Conservation (phyloP, 1,284 basidiomycete genomes). For the Phenoliferia sp. region DNA sequence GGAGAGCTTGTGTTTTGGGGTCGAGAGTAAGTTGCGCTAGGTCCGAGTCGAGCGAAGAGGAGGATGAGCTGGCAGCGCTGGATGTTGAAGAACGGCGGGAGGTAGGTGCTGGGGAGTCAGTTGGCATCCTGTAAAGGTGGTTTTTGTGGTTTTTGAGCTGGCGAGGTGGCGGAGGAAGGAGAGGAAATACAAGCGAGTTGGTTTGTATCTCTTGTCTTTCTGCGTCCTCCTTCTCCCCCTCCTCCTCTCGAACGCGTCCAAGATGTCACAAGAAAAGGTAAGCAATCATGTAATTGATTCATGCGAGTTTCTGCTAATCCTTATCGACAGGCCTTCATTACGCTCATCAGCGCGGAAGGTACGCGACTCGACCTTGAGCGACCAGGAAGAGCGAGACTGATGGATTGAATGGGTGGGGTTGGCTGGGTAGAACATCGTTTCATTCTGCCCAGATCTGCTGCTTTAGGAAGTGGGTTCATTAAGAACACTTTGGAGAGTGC, state of each 20-base stretch:
- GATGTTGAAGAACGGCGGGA: background rate
- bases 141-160: background rate
- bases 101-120: background rate
- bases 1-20: conserved; percentile 37
- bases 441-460: conserved; percentile 25
- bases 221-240: background rate
- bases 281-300: too few relatives aligned
- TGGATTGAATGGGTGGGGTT: too few relatives aligned
- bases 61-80: conserved; percentile 4
- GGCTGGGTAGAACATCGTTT: conserved; percentile 32
- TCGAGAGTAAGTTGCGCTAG: too few relatives aligned
- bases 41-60: conserved; percentile 23
- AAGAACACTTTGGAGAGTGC: conserved; percentile 16
- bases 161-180: background rate
- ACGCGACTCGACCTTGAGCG: background rate
- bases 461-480: conserved; percentile 23
- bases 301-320: too few relatives aligned
- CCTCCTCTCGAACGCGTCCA: too few relatives aligned
- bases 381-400: background rate
- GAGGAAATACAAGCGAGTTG: background rate
- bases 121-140: background rate
- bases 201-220: background rate
- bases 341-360: background rate
- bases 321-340: background rate
- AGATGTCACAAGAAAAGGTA: too few relatives aligned